Evolutionary conservation across 169 alveolate genomes (phyloP).

Genomic region (Plasmodium gaboni): DNA sequence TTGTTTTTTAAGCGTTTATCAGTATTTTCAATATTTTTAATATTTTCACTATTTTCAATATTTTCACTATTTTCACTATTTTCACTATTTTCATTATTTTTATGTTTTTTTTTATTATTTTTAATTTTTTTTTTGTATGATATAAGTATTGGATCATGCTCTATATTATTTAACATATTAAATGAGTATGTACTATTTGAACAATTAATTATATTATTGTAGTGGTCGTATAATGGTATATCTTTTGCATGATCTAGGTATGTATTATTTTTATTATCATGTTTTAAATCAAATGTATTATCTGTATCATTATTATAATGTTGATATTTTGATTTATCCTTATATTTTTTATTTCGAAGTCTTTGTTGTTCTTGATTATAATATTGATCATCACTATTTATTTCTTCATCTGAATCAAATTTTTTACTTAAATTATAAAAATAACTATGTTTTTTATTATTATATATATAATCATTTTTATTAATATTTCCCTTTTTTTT

Average conservation of each 20-base stretch:
- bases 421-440: constrained; percentile 5
- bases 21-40: not conserved
- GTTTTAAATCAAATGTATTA: too few relatives aligned
- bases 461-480: not conserved
- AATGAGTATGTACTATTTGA: constrained; percentile 46
- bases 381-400: not conserved
- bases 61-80: not conserved
- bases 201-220: not conserved
- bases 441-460: not conserved
- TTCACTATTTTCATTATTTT: not conserved
- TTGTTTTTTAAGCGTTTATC: not conserved
- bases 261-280: not conserved
- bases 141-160: not conserved
- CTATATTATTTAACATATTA: constrained; percentile 12
- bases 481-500: constrained; percentile 1
- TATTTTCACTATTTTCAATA: not conserved
- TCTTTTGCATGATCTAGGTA: constrained; percentile 3
- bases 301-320: too few relatives aligned
- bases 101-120: constrained; percentile 8
- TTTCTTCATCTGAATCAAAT: not conserved
- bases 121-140: constrained; percentile 11
- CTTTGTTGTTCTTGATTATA: constrained; percentile 1
- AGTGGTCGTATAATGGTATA: not conserved
- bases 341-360: not conserved
- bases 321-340: not conserved